Evolutionary conservation across 148 eudicot species (phyloP), one percentile per base, ranked within the genome.

Genomic region (Silene uniflora): DNA sequence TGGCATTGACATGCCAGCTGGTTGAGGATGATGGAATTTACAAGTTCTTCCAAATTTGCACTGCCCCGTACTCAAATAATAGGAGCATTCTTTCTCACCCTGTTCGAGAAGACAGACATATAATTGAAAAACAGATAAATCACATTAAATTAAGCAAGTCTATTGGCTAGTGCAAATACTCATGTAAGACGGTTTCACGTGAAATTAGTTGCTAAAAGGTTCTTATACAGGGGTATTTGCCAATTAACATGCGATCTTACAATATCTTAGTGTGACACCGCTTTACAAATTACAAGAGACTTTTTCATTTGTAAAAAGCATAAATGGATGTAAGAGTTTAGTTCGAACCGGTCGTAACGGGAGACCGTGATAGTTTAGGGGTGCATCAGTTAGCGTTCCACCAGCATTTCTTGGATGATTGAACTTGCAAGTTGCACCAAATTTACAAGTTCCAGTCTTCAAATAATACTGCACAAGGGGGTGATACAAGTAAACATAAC

Each of bases 31-130:
- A 87, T 94, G 86, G 89, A 87, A 94, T 94, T 92, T 94, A 92
- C 97, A 94, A 62, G 93, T 86, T 79, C 82, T 70, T 72, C 96
- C 97, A 77, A 89, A 94, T 84, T 89, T 94, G 96, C 98, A 94
- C 78, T 88, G 97, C 97, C 97, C 97, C 89, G 96, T 94, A 85
- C 92, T 89, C 89, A 94, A 88, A 94, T 92, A 94, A 80, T 94
- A 92, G 93, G 98, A 89, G 97, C 98, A 94, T 79, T 90, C 96
- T 77, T 82, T 85, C 87, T 86, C 97, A 73, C 89, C 97, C 98
- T 94, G 88, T 75, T 32, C 29, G 71, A 67, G 49, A 10, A 81
- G 21, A 82, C 17, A 71, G 27, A 27, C 73, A 49, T 25, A 35
- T 58, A 1, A 21, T 24, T 39, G 7, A 58, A 58, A 52, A 19